Evolutionary conservation across 2,329 filamentous ascomycete genomes (phyloP), one percentile per base, ranked within the genome.

Genomic region (Talaromyces sp.): DNA sequence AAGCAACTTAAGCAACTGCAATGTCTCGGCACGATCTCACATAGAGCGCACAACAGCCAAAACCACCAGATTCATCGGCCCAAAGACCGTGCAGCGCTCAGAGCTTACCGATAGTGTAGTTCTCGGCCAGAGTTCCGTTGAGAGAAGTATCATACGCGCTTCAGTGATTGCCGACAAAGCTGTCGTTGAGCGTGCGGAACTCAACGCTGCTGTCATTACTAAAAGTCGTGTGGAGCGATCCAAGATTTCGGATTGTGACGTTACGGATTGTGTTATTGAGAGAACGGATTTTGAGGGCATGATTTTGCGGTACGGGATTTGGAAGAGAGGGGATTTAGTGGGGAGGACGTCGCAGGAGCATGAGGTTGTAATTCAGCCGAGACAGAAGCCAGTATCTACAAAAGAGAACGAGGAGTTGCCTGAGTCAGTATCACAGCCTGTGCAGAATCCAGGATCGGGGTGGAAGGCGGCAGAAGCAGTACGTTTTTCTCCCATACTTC

Each of bases 271-370:
- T 54, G 24, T 64, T 3, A 68, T 70, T 7, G 41, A 59, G 16
- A 50, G 57, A 24, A 67, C 67, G 14, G 64, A 58, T 33, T 68
- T 70, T 31, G 47, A 60, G 31, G 67, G 68, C 1, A 68, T 69
- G 69, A 63, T 66, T 16, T 60, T 70, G 4, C 66, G 64, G 45
- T 65, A 69, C 43, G 69, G 69, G 1, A 68, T 70, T 35, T 70
- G 69, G 69, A 66, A 67, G 31, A 57, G 63, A 11, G 68, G 68
- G 3, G 63, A 68, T 47, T 58, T 70, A 39, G 62, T 70, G 10
- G 67, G 69, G 14, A 63, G 68, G 5, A 68, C 65, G 8, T 66
- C 64, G 10, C 57, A 63, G 9, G 43, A 66, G 39, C 64, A 64
- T 24, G 66, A 65, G 45, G 64, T 65, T 16, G 52, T 65, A 4